Evolutionary conservation across 345 rosid species (phyloP), one percentile per base, ranked within the genome.

Genomic region (Syzygium oleosum): DNA sequence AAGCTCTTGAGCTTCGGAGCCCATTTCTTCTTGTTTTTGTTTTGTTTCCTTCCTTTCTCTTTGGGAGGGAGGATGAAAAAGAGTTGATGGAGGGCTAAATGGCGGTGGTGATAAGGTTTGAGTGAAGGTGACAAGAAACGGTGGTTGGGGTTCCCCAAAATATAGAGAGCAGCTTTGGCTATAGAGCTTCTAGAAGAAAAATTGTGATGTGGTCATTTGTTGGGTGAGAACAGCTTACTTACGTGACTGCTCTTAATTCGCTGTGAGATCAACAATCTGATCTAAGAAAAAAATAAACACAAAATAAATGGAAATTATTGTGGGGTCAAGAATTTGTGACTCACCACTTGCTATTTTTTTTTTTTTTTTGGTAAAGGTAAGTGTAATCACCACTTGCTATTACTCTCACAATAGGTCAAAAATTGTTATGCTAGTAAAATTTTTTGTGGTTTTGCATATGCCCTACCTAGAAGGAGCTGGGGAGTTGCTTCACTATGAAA

Each of bases 51-150:
- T 73, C 2, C 38, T 10, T 34, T 29, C 15, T 63, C 19, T 29
- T 10, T 68, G 13, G 61, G 89, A 88, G 84, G 49, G 38, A 84
- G 89, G 90, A 90, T 88, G 52, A 85, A 21, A 23, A 27, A 38
- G 52, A 41, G 23, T n/a, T 12, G 31, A 25, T n/a, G 79, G 27
- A 54, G 63, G 91, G 88, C n/a, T 91, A 88, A 58, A 92, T 92
- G 84, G 52, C 43, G 43, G 78, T 89, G 92, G 27, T 91, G 95
- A 58, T 93, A 92, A 3, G 58, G 92, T 14, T 88, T 88, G 2
- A 91, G 41, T 0, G 94, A 94, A 90, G 92, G 94, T 6, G 96
- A 88, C 4, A 88, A 43, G 51, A 92, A 5, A 14, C 93, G 92
- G 53, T 90, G 80, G 29, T 0, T 5, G 61, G 1, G 41, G 85